Evolutionary conservation across 1,284 basidiomycete species (phyloP).

Genomic region (Marasmius sp.): DNA sequence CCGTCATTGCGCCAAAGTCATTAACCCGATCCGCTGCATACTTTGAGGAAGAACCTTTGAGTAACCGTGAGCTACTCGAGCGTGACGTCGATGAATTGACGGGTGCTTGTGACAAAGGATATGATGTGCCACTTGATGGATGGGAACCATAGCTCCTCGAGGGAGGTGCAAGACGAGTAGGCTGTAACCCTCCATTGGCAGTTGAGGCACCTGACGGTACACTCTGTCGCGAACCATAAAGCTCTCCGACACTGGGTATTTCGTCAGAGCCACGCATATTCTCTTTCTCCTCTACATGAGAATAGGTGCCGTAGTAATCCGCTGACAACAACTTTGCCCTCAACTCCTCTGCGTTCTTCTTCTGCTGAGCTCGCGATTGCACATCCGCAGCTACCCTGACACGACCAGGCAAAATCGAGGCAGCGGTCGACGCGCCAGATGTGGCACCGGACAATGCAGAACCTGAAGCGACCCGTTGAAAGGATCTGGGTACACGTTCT

Average conservation of each 20-base stretch:
- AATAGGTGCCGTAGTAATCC: not conserved
- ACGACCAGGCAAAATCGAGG: slow-evolving; percentile 32
- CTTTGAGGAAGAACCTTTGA: slow-evolving; percentile 9
- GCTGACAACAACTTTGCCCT: slow-evolving; percentile 1
- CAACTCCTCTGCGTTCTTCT: slow-evolving; percentile 37
- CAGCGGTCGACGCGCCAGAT: slow-evolving; percentile 22
- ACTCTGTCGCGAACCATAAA: slow-evolving; percentile 18
- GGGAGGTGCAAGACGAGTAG: slow-evolving; percentile 5
- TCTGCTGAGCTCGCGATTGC: slow-evolving; percentile 33
- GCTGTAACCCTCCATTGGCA: not conserved
- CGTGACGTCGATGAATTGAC: slow-evolving; percentile 2
- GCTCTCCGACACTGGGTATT: slow-evolving; percentile 6
- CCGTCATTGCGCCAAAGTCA: slow-evolving; percentile 10
- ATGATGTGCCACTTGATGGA: slow-evolving; percentile 5
- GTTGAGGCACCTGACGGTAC: slow-evolving; percentile 18
- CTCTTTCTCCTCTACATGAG: slow-evolving; percentile 17
- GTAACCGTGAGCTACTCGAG: not conserved
- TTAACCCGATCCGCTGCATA: slow-evolving; percentile 33
- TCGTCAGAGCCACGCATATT: slow-evolving; percentile 4
- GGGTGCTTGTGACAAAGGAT: slow-evolving; percentile 4
- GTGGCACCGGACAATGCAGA: slow-evolving; percentile 36
- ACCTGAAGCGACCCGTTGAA: slow-evolving; percentile 63
- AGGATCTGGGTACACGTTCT: slow-evolving; percentile 39
- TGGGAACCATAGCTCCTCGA: slow-evolving; percentile 8
- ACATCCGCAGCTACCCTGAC: slow-evolving; percentile 16